phyloP scores from a whole-genome alignment of 1,284 basidiomycete genomes.

The Rhodotorula sp. region DNA sequence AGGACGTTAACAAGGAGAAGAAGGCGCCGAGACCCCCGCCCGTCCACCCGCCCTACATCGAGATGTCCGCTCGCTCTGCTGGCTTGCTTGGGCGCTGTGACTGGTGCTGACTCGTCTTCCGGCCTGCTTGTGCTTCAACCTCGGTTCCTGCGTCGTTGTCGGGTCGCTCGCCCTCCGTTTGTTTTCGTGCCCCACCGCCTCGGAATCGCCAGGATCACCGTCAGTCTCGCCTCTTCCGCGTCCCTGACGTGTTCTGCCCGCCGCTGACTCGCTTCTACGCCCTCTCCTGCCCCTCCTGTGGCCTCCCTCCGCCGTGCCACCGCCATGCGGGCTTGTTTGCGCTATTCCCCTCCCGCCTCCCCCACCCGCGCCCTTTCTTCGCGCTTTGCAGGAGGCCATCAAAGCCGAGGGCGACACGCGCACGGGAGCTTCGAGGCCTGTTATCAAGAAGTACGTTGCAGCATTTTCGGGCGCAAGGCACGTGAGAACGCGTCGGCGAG shows the following conservation, averaged over 20 bases:
- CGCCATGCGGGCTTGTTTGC: not conserved
- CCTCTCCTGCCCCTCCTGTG: not conserved
- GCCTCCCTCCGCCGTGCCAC: not conserved
- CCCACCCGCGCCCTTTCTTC: not conserved
- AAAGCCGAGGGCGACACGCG: slow-evolving; percentile 21
- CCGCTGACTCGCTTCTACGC: not conserved
- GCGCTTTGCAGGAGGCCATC: slow-evolving; percentile 29
- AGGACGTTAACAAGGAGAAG: not conserved
- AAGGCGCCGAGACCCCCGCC: not conserved
- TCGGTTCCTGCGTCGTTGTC: not conserved
- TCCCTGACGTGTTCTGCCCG: too few species aligned
- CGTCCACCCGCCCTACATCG: not conserved
- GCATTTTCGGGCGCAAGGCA: not conserved
- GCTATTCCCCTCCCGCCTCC: not conserved
- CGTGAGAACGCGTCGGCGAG: not conserved
- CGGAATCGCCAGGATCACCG: slow-evolving; percentile 1
- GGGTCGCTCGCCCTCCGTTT: not conserved
- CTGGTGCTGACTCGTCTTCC: not conserved
- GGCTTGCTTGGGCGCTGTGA: too few species aligned
- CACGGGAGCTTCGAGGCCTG: slow-evolving; percentile 15
- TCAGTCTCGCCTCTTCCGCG: not conserved
- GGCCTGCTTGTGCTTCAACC: not conserved
- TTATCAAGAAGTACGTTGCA: slow-evolving; percentile 37
- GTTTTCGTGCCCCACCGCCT: not conserved
- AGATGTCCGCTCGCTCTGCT: not conserved